A percentile compares a stretch with the other conserved stretches of the same genome.
phyloP scores from a whole-genome alignment of 2,329 filamentous ascomycete species.

The Paraconiothyrium sp. region DNA sequence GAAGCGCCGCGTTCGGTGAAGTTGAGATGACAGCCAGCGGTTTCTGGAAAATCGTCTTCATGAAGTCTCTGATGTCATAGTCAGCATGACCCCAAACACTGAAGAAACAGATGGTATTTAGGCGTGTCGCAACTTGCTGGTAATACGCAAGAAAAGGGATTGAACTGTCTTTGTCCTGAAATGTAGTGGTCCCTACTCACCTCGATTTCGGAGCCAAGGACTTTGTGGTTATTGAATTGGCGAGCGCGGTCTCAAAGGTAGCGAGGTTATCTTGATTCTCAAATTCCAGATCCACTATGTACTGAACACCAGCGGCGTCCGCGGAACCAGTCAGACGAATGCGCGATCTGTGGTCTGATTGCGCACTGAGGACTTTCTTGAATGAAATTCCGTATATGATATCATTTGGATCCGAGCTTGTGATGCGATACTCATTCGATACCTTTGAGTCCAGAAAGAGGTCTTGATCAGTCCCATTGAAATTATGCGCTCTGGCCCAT shows the following conservation, averaged over 20 bases:
- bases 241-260: conserved; percentile 20
- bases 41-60: background rate
- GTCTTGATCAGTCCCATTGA: background rate
- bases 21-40: background rate
- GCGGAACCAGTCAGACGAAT: conserved; percentile 34
- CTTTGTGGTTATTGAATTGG: background rate
- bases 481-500: conserved; percentile 29
- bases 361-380: conserved; percentile 22
- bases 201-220: background rate
- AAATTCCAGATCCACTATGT: conserved; percentile 38
- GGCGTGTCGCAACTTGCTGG: background rate
- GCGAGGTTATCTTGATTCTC: conserved; percentile 17
- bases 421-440: conserved; percentile 14
- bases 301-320: conserved; percentile 14
- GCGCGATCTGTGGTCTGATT: conserved; percentile 26
- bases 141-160: no score
- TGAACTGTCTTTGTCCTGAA: background rate
- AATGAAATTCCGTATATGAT: conserved; percentile 18
- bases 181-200: background rate
- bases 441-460: conserved; percentile 11
- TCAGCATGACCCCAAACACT: conserved; percentile 11
- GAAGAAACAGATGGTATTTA: background rate
- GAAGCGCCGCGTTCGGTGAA: background rate
- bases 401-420: background rate
- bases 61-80: background rate